Conservation (phyloP, 2,329 filamentous ascomycete species). For the Fusarium burgessii region DNA sequence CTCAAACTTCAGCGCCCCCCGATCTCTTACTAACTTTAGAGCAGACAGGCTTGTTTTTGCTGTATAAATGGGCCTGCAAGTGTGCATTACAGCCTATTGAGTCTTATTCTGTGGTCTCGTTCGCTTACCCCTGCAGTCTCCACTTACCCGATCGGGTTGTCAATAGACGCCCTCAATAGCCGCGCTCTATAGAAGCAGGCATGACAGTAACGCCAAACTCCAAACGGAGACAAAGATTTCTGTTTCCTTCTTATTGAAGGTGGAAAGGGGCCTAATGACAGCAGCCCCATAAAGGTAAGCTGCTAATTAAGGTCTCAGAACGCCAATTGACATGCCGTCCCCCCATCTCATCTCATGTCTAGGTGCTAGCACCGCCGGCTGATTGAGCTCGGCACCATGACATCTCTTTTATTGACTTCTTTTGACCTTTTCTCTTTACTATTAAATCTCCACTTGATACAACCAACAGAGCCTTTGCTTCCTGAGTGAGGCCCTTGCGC, state of each 20-base stretch:
- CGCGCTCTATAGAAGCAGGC: slow-evolving; percentile 30
- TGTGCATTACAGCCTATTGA: background rate
- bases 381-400: slow-evolving; percentile 20
- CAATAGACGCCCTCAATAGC: slow-evolving; percentile 54
- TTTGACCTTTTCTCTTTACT: slow-evolving; percentile 1
- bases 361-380: slow-evolving; percentile 17
- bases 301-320: slow-evolving; percentile 33
- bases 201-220: slow-evolving; percentile 17
- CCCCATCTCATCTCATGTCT: slow-evolving; percentile 9
- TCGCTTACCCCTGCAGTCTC: slow-evolving; percentile 13
- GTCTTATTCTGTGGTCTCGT: slow-evolving; percentile 1
- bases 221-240: slow-evolving; percentile 23
- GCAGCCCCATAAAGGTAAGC: background rate
- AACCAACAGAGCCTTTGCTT: slow-evolving; percentile 5
- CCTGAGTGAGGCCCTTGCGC: slow-evolving; percentile 28
- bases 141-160: slow-evolving; percentile 49
- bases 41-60: background rate
- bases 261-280: background rate
- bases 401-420: slow-evolving; percentile 10
- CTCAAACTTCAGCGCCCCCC: slow-evolving; percentile 12
- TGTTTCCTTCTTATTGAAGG: slow-evolving; percentile 12
- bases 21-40: background rate
- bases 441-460: slow-evolving; percentile 20
- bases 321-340: slow-evolving; percentile 11
- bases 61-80: slow-evolving; percentile 8